phyloP scores from a whole-genome alignment of 345 rosid genomes.

The Theobroma cacao region DNA sequence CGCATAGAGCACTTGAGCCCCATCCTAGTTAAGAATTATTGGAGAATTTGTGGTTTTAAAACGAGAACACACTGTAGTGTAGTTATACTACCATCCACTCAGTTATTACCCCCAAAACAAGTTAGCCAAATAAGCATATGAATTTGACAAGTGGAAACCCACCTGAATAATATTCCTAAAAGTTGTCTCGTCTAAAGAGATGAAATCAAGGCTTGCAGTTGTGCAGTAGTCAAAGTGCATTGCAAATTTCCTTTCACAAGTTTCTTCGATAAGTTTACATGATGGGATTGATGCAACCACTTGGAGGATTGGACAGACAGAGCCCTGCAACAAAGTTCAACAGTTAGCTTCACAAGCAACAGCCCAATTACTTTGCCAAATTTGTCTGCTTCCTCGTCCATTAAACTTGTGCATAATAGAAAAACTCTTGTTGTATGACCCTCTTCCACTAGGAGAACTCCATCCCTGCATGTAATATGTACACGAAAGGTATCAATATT shows the following conservation, averaged over 20 bases:
- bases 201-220: constrained; percentile 74
- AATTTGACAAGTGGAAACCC: constrained; percentile 23
- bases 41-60: not conserved
- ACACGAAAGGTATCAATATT: constrained; percentile 89
- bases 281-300: constrained; percentile 78
- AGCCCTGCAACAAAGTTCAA: constrained; percentile 96
- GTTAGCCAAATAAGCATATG: not conserved
- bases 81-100: not conserved
- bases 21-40: not conserved
- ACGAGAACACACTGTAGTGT: not conserved
- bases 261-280: constrained; percentile 85
- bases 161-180: constrained; percentile 86
- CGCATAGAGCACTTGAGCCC: not conserved
- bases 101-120: not conserved
- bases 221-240: constrained; percentile 93
- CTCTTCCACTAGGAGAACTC: constrained; percentile 85
- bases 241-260: constrained; percentile 82
- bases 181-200: constrained; percentile 64
- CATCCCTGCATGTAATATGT: constrained; percentile 97
- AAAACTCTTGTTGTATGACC: constrained; percentile 80
- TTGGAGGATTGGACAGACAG: constrained; percentile 82
- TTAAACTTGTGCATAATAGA: constrained; percentile 94
- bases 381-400: constrained; percentile 93
- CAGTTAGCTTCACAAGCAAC: constrained; percentile 61
- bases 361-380: constrained; percentile 56